These are phyloP conservation scores for Castanea mollissima DNA, from an alignment of 306 rosid genomes.

Conservation along the genomic window DNA sequence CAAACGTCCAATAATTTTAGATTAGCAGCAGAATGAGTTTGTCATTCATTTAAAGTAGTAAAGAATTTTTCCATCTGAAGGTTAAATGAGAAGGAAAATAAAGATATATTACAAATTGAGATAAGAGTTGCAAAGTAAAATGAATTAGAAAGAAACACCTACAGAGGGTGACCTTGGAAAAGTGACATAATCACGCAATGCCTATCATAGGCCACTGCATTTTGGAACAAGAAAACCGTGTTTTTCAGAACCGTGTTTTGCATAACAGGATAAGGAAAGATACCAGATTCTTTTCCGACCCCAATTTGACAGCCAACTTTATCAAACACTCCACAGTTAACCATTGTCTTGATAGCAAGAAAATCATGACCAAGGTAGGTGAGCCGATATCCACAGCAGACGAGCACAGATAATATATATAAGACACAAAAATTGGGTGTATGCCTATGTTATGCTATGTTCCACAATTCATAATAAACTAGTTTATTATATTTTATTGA, in stretches of 20 bases:
- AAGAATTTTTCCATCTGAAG: too few relatives aligned
- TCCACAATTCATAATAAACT: neutral
- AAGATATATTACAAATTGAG: too few relatives aligned
- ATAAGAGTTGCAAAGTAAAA: neutral
- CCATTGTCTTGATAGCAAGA: conserved; percentile 88
- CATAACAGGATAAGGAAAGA: neutral
- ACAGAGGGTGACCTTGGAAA: conserved; percentile 81
- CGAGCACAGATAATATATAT: neutral
- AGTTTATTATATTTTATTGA: neutral
- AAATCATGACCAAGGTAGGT: conserved; percentile 92
- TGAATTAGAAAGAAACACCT: conserved; percentile 36
- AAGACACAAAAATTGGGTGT: too few relatives aligned
- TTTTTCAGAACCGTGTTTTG: conserved; percentile 63
- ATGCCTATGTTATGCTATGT: too few relatives aligned
- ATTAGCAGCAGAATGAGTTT: neutral
- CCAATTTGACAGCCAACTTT: conserved; percentile 91
- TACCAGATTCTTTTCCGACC: conserved; percentile 93
- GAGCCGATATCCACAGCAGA: conserved; percentile 68
- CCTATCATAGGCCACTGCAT: conserved; percentile 68
- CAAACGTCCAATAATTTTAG: neutral
- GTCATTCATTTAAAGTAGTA: too few relatives aligned
- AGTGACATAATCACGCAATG: conserved; percentile 90
- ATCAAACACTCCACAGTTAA: conserved; percentile 73
- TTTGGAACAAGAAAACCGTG: conserved; percentile 84
- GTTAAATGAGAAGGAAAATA: too few relatives aligned